Evolutionary conservation across 2,329 filamentous ascomycete species (phyloP).

Genomic region (Ophiostoma ips): DNA sequence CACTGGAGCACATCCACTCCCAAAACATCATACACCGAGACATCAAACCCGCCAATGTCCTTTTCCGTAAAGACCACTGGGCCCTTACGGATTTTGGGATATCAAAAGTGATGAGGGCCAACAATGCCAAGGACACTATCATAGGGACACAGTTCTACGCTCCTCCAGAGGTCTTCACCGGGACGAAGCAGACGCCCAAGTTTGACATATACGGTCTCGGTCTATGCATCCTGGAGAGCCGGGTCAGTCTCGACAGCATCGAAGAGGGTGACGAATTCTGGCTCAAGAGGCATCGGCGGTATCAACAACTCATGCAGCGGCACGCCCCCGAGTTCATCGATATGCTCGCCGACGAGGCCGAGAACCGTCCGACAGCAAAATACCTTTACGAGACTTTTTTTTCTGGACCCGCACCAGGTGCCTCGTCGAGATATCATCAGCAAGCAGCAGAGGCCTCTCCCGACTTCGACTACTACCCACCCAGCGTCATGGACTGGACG

Average conservation of each 20-base stretch:
- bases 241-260: too few relatives aligned
- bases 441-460: too few relatives aligned
- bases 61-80: constrained; percentile 33
- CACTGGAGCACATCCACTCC: constrained; percentile 24
- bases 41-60: background rate
- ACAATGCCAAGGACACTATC: background rate
- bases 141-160: background rate
- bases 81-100: constrained; percentile 42
- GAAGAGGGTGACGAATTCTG: too few relatives aligned
- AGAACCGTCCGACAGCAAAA: too few relatives aligned
- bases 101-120: background rate
- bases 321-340: too few relatives aligned
- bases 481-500: background rate
- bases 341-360: too few relatives aligned
- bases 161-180: background rate
- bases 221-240: background rate
- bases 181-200: background rate
- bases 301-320: too few relatives aligned
- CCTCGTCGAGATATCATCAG: too few relatives aligned
- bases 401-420: too few relatives aligned
- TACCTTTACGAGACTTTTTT: too few relatives aligned
- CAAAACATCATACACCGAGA: constrained; percentile 1
- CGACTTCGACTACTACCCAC: background rate
- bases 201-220: background rate
- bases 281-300: too few relatives aligned